These are phyloP conservation scores for Beverwykella pulmonaria DNA, from an alignment of 495 filamentous ascomycete genomes.

Conservation along the genomic window DNA sequence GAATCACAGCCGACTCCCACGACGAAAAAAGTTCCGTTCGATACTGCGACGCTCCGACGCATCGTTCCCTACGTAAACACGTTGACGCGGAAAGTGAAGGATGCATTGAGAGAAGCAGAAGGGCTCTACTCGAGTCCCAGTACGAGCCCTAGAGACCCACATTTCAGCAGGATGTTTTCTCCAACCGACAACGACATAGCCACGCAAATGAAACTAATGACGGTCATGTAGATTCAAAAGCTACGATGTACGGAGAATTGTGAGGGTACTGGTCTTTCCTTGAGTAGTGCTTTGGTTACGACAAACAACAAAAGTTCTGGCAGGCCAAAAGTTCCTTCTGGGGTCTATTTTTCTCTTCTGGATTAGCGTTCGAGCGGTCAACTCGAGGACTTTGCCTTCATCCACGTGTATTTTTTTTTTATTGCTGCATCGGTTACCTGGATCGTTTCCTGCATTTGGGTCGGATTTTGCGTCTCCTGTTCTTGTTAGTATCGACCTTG, in stretches of 20 bases:
- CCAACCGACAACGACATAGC: conserved; percentile 52
- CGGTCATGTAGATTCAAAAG: conserved; percentile 55
- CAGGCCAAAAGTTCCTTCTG: conserved; percentile 21
- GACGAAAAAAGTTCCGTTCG: conserved; percentile 82
- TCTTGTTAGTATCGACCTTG: conserved; percentile 17
- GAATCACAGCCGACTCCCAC: conserved; percentile 51
- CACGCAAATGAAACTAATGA: conserved; percentile 70
- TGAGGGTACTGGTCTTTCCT: conserved; percentile 15
- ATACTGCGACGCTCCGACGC: conserved; percentile 84
- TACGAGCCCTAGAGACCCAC: conserved; percentile 56
- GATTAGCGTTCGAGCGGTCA: conserved; percentile 29
- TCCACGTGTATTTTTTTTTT: conserved; percentile 34
- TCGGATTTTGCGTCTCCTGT: conserved; percentile 31
- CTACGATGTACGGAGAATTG: conserved; percentile 26
- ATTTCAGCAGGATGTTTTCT: conserved; percentile 51
- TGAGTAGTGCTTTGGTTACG: conserved; percentile 8
- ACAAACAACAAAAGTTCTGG: conserved; percentile 22
- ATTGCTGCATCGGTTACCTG: conserved; percentile 16
- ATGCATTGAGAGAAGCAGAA: conserved; percentile 57
- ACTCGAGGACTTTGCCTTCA: conserved; percentile 16
- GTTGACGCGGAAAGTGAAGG: conserved; percentile 79
- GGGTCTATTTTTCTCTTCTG: conserved; percentile 23
- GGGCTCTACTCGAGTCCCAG: conserved; percentile 57
- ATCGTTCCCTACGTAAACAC: conserved; percentile 81
- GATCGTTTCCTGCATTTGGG: conserved; percentile 29